Evolutionary conservation across 2,329 filamentous ascomycete species (phyloP).

Genomic region (Neonectria sp.): DNA sequence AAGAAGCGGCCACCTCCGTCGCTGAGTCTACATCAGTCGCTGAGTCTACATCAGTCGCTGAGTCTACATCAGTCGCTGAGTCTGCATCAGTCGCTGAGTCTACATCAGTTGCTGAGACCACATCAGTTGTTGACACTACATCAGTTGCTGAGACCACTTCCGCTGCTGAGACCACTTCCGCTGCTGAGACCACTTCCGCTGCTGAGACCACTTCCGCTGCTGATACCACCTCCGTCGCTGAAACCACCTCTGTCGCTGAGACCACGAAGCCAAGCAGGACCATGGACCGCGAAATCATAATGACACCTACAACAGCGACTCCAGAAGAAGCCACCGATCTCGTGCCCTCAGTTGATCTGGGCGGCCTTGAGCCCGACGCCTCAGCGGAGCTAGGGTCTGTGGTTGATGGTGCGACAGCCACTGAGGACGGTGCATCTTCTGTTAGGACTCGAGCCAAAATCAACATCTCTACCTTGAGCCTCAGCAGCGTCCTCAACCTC

Average conservation of each 20-base stretch:
- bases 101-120: background rate
- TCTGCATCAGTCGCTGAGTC: background rate
- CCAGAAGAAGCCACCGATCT: constrained; percentile 21
- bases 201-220: background rate
- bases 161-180: background rate
- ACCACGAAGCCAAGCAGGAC: constrained; percentile 28
- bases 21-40: constrained; percentile 25
- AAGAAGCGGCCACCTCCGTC: constrained; percentile 30
- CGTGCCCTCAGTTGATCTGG: constrained; percentile 41
- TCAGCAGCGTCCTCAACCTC: constrained; percentile 61
- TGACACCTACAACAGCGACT: constrained; percentile 30
- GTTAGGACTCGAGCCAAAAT: constrained; percentile 44
- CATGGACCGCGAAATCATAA: constrained; percentile 39
- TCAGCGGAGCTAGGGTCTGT: constrained; percentile 22
- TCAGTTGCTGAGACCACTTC: background rate
- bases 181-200: background rate
- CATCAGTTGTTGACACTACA: background rate
- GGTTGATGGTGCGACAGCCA: constrained; percentile 8
- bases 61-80: constrained; percentile 23
- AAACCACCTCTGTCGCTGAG: constrained; percentile 31
- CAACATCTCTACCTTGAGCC: constrained; percentile 57
- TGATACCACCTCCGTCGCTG: background rate
- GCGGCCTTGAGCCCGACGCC: constrained; percentile 39
- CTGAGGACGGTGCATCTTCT: constrained; percentile 35
- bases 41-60: constrained; percentile 25